These are phyloP conservation scores for Pseudogymnoascus sp. DNA, from an alignment of 2,329 filamentous ascomycete species.

Conservation along the genomic window DNA sequence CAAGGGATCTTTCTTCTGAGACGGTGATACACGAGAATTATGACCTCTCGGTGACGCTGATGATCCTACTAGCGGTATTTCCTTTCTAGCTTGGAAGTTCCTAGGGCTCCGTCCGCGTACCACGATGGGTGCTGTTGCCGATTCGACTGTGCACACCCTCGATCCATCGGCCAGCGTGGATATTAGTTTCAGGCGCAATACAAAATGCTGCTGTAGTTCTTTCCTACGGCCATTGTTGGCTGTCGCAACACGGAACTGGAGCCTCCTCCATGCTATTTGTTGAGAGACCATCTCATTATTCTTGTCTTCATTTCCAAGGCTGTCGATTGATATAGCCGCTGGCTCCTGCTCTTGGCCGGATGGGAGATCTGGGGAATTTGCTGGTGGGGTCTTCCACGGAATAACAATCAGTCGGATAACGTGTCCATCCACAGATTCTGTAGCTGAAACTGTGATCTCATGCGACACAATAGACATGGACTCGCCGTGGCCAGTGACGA, in stretches of 20 bases:
- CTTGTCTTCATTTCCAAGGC: slow-evolving; percentile 26
- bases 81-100: slow-evolving; percentile 91
- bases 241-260: slow-evolving; percentile 90
- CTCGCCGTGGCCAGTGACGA: slow-evolving; percentile 77
- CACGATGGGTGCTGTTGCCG: slow-evolving; percentile 82
- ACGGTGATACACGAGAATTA: slow-evolving; percentile 15
- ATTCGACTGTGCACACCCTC: slow-evolving; percentile 74
- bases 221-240: slow-evolving; percentile 93
- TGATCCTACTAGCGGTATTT: slow-evolving; percentile 59
- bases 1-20: slow-evolving; percentile 3
- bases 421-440: slow-evolving; percentile 90
- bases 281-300: slow-evolving; percentile 76
- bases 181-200: slow-evolving; percentile 77
- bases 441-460: slow-evolving; percentile 83
- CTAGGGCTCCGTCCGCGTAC: slow-evolving; percentile 86
- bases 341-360: slow-evolving; percentile 74
- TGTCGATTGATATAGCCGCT: slow-evolving; percentile 63
- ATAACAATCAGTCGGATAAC: slow-evolving; percentile 91
- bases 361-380: slow-evolving; percentile 59
- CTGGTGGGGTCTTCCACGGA: slow-evolving; percentile 92
- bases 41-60: slow-evolving; percentile 27
- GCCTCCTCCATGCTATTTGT: slow-evolving; percentile 84
- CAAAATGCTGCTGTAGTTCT: slow-evolving; percentile 93
- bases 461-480: slow-evolving; percentile 72
- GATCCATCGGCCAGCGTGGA: slow-evolving; percentile 76